A percentile compares a stretch with the other conserved stretches of the same genome.
These are phyloP conservation scores for Penicillium janthinellum DNA, from an alignment of 2,329 filamentous ascomycete species.

Conservation along the genomic window DNA sequence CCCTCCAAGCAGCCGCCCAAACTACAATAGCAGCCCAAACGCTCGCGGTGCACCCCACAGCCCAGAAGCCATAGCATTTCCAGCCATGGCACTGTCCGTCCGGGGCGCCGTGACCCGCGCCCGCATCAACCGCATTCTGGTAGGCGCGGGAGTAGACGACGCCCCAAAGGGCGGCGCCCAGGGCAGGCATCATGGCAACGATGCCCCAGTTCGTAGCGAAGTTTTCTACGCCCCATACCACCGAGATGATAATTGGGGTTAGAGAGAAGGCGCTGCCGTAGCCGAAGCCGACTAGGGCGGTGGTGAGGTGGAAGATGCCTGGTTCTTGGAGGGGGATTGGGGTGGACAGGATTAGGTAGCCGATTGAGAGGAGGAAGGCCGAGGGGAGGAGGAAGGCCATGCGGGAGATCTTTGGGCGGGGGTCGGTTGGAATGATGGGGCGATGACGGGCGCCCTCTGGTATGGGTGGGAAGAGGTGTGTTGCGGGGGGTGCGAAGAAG, in stretches of 20 bases:
- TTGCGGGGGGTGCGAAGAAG: conserved; percentile 71
- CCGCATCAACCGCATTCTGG: conserved; percentile 44
- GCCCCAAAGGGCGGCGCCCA: conserved; percentile 87
- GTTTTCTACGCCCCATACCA: conserved; percentile 98
- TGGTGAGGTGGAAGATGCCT: conserved; percentile 82
- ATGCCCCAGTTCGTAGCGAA: conserved; percentile 99
- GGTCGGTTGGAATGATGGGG: conserved; percentile 33
- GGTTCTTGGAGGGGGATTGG: conserved; percentile 77
- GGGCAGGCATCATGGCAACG: conserved; percentile 84
- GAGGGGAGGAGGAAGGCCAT: conserved; percentile 77
- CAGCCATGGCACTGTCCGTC: conserved; percentile 75
- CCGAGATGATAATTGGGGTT: conserved; percentile 88
- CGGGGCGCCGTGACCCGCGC: conserved; percentile 25
- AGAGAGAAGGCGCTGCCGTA: conserved; percentile 92
- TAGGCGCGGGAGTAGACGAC: conserved; percentile 70
- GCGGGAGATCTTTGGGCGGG: conserved; percentile 67
- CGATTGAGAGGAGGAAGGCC: conserved; percentile 70
- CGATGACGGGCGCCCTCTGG: conserved; percentile 42
- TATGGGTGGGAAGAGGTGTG: conserved; percentile 59
- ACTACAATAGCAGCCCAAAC: conserved; percentile 75
- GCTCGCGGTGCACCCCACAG: conserved; percentile 68
- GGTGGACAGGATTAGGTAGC: conserved; percentile 75
- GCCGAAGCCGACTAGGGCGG: conserved; percentile 80
- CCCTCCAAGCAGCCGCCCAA: conserved; percentile 81
- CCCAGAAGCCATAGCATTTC: conserved; percentile 87